Conservation (phyloP, 345 rosid species). For the Mangifera indica region DNA sequence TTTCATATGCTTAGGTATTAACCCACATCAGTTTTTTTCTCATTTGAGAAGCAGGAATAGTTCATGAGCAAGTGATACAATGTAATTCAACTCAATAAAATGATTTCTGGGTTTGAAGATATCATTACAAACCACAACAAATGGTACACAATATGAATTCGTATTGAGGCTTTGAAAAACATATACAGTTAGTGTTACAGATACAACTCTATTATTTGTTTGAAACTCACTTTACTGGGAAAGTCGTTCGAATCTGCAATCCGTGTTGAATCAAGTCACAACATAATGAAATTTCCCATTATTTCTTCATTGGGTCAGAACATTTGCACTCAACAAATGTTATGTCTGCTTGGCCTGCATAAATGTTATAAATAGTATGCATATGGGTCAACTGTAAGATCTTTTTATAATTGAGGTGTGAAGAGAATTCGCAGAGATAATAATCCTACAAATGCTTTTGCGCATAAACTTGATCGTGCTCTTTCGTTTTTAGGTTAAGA, state of each 20-base stretch:
- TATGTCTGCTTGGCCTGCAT: slow-evolving; percentile 53
- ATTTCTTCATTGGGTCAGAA: background rate
- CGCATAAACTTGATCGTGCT: background rate
- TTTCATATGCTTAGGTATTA: background rate
- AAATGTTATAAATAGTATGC: background rate
- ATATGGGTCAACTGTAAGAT: background rate
- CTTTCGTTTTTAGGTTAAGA: background rate
- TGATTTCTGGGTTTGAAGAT: slow-evolving; percentile 15
- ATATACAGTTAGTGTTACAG: slow-evolving; percentile 16
- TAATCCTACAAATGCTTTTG: background rate
- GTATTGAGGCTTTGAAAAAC: slow-evolving; percentile 10
- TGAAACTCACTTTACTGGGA: slow-evolving; percentile 17
- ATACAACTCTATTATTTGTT: slow-evolving; percentile 14
- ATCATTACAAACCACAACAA: slow-evolving; percentile 8
- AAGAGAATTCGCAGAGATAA: background rate
- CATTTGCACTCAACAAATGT: slow-evolving; percentile 7
- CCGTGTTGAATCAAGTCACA: slow-evolving; percentile 11
- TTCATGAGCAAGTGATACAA: background rate
- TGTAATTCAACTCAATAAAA: too few relatives aligned
- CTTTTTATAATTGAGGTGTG: background rate
- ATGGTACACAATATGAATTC: slow-evolving; percentile 17
- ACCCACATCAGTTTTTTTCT: background rate
- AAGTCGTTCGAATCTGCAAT: slow-evolving; percentile 17
- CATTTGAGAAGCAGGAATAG: background rate
- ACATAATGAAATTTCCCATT: background rate